A percentile compares a stretch with the other conserved stretches of the same genome.
Evolutionary conservation across 805 yeast species (phyloP).

Genomic region (Candida alai): DNA sequence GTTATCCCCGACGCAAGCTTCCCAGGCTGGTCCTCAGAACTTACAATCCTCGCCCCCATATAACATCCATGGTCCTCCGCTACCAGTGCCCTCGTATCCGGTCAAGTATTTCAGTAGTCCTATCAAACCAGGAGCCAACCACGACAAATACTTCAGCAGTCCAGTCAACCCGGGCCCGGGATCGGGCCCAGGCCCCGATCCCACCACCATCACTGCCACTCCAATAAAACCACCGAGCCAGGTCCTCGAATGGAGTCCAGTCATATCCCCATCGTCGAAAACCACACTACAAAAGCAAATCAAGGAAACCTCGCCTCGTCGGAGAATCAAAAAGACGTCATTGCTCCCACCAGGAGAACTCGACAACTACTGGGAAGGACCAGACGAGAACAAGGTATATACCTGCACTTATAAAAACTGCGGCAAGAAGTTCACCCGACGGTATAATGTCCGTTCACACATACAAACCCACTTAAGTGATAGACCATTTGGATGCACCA

Average conservation of each 20-base stretch:
- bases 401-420: conserved; percentile 76
- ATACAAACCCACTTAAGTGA: conserved; percentile 96
- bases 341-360: conserved; percentile 86
- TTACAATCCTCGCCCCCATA: conserved; percentile 23
- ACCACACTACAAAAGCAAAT: conserved; percentile 35
- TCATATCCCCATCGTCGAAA: conserved; percentile 35
- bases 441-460: conserved; percentile 91
- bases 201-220: not conserved
- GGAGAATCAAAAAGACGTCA: conserved; percentile 53
- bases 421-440: conserved; percentile 77
- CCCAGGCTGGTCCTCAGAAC: conserved; percentile 2
- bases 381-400: conserved; percentile 66
- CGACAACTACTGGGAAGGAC: conserved; percentile 78
- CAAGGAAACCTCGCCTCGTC: conserved; percentile 44
- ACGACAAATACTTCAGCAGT: conserved; percentile 17
- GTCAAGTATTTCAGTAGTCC: conserved; percentile 21
- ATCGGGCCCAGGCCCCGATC: conserved; percentile 4
- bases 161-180: conserved; percentile 21
- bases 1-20: no score
- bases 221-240: conserved; percentile 13
- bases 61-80: conserved; percentile 4
- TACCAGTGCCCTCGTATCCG: conserved; percentile 30
- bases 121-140: conserved; percentile 12
- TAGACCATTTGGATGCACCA: conserved; percentile 79
- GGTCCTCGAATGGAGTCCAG: conserved; percentile 39